Evolutionary conservation across 306 rosid genomes (phyloP).

Genomic region (Luffa acutangula): DNA sequence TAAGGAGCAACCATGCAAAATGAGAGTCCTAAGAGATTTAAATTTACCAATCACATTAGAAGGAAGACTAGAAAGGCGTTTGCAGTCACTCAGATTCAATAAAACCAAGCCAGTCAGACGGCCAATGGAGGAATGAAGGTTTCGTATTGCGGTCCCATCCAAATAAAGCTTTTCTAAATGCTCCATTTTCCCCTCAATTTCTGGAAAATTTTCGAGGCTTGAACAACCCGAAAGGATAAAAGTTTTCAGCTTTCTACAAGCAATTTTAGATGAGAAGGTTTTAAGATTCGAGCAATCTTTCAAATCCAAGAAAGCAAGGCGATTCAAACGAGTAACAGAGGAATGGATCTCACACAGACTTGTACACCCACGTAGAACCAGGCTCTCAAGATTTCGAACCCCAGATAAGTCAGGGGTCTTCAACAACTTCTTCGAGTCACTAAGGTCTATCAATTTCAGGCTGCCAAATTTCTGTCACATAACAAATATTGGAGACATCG

Average conservation of each 20-base stretch:
- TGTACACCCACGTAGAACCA: background rate
- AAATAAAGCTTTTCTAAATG: background rate
- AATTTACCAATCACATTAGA: background rate
- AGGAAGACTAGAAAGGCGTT: background rate
- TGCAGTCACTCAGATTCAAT: background rate
- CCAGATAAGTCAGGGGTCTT: background rate
- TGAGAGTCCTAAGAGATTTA: background rate
- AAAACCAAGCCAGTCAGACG: background rate
- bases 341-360: background rate
- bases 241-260: background rate
- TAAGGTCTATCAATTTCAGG: background rate
- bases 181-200: constrained; percentile 3
- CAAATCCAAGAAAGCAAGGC: background rate
- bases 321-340: background rate
- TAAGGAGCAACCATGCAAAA: background rate
- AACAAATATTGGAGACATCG: background rate
- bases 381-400: background rate
- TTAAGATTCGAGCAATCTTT: background rate
- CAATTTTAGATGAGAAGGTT: background rate
- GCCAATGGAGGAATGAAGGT: background rate
- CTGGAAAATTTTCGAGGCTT: background rate
- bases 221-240: background rate
- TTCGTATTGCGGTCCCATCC: background rate
- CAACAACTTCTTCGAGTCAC: background rate
- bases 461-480: background rate